Evolutionary conservation across 352 stramenopile species (phyloP).

Genomic region (Phytophthora gonapodyides): DNA sequence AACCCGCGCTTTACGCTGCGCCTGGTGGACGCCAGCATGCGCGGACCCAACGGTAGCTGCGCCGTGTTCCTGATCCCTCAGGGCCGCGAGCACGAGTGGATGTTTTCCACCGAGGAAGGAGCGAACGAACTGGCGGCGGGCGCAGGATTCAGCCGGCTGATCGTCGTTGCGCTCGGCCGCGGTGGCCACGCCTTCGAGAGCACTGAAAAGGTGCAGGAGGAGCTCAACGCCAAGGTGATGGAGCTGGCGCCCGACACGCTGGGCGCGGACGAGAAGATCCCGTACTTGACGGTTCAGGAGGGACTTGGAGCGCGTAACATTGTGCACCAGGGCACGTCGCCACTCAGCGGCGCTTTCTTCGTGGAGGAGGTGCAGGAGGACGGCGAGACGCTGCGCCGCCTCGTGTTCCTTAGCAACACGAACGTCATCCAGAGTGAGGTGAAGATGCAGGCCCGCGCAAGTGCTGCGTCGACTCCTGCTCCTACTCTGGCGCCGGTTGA

Average conservation of each 20-base stretch:
- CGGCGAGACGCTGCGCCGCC: conserved; percentile 50
- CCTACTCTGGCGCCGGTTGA: conserved; percentile 8
- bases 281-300: conserved; percentile 76
- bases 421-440: conserved; percentile 84
- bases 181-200: conserved; percentile 63
- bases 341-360: conserved; percentile 67
- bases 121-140: conserved; percentile 58
- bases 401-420: conserved; percentile 75
- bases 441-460: conserved; percentile 34
- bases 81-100: conserved; percentile 81
- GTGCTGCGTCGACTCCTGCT: conserved; percentile 7
- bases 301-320: conserved; percentile 65
- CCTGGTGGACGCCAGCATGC: conserved; percentile 53
- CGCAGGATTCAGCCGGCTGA: conserved; percentile 73
- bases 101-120: conserved; percentile 77
- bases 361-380: conserved; percentile 72
- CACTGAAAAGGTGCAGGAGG: conserved; percentile 68
- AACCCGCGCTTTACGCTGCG: conserved; percentile 62
- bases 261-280: conserved; percentile 52
- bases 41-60: conserved; percentile 59
- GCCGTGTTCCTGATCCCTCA: conserved; percentile 81
- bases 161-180: conserved; percentile 67
- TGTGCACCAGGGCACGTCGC: conserved; percentile 52
- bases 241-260: conserved; percentile 62
- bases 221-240: conserved; percentile 72